phyloP scores from a whole-genome alignment of 2,329 filamentous ascomycete species.

The Xylaria sp. region DNA sequence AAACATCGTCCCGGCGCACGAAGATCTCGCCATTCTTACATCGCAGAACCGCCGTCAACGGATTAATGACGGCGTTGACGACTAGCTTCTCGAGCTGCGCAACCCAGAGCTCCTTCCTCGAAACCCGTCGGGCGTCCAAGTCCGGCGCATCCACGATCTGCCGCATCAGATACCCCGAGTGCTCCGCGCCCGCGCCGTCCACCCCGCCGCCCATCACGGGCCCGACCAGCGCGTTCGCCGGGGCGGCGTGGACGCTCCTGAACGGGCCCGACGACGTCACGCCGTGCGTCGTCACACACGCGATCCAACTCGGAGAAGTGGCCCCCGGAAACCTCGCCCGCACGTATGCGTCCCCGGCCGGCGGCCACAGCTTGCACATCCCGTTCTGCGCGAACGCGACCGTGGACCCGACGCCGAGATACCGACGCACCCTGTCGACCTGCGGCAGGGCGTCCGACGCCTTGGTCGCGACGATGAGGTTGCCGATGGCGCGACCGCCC shows the following conservation, averaged over 20 bases:
- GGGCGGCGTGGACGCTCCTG: conserved; percentile 57
- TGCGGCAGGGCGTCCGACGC: conserved; percentile 70
- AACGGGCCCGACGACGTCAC: conserved; percentile 58
- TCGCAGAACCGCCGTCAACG: conserved; percentile 78
- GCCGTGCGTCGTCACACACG: conserved; percentile 67
- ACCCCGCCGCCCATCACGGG: conserved; percentile 46
- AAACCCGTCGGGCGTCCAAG: conserved; percentile 49
- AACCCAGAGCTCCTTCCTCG: conserved; percentile 54
- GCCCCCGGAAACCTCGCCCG: conserved; percentile 45
- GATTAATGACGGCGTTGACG: conserved; percentile 81
- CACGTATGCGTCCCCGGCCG: conserved; percentile 52
- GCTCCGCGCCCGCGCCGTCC: not conserved
- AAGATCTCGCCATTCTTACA: conserved; percentile 81
- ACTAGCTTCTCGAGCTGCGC: conserved; percentile 87
- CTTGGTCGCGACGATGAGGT: conserved; percentile 82
- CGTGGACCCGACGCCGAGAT: conserved; percentile 69
- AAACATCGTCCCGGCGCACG: conserved; percentile 54
- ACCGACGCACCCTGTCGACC: conserved; percentile 60
- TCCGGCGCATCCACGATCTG: conserved; percentile 50
- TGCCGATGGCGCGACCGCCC: conserved; percentile 58
- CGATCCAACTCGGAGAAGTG: conserved; percentile 69
- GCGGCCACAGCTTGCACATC: conserved; percentile 71
- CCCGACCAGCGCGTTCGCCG: conserved; percentile 55
- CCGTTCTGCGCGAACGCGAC: conserved; percentile 89
- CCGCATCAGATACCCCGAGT: conserved; percentile 47